Conservation (phyloP, 371 early-diverging fungal genomes). For the Mycotypha africana region DNA sequence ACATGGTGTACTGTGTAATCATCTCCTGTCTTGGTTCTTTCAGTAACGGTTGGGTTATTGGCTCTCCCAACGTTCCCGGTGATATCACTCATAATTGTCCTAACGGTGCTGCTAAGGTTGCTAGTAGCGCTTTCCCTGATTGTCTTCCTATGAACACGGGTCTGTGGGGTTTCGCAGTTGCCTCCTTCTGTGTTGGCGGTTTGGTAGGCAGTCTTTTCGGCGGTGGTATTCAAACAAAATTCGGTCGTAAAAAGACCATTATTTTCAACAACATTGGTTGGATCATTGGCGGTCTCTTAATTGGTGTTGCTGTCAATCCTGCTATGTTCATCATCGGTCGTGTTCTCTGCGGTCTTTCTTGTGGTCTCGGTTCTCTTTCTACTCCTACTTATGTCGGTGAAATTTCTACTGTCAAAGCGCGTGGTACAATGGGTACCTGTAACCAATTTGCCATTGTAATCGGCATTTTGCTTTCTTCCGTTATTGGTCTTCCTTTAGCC, state of each 20-base stretch:
- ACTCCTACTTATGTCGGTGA: slow-evolving; percentile 82
- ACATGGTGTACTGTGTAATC: slow-evolving; percentile 40
- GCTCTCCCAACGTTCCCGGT: slow-evolving; percentile 44
- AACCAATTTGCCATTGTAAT: slow-evolving; percentile 79
- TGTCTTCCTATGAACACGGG: slow-evolving; percentile 25
- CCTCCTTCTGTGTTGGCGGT: slow-evolving; percentile 70
- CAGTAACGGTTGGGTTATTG: slow-evolving; percentile 43
- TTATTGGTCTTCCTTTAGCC: slow-evolving; percentile 56
- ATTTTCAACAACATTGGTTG: slow-evolving; percentile 57
- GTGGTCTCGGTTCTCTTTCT: slow-evolving; percentile 72
- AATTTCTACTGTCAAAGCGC: slow-evolving; percentile 60
- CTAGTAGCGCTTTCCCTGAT: slow-evolving; percentile 16
- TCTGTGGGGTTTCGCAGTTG: slow-evolving; percentile 56
- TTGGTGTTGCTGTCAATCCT: slow-evolving; percentile 45
- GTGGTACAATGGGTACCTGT: slow-evolving; percentile 71
- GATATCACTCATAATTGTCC: slow-evolving; percentile 21
- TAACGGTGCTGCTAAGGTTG: slow-evolving; percentile 10
- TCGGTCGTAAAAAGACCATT: slow-evolving; percentile 65
- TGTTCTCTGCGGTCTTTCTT: slow-evolving; percentile 72
- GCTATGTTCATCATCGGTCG: slow-evolving; percentile 73
- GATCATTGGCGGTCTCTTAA: slow-evolving; percentile 57
- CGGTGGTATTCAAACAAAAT: slow-evolving; percentile 47
- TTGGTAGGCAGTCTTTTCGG: slow-evolving; percentile 62
- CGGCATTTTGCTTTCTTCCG: slow-evolving; percentile 66
- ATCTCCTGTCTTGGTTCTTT: slow-evolving; percentile 35